Base-by-base conservation (phyloP, 495 filamentous ascomycete species). In the Jackrogersella minutella region DNA sequence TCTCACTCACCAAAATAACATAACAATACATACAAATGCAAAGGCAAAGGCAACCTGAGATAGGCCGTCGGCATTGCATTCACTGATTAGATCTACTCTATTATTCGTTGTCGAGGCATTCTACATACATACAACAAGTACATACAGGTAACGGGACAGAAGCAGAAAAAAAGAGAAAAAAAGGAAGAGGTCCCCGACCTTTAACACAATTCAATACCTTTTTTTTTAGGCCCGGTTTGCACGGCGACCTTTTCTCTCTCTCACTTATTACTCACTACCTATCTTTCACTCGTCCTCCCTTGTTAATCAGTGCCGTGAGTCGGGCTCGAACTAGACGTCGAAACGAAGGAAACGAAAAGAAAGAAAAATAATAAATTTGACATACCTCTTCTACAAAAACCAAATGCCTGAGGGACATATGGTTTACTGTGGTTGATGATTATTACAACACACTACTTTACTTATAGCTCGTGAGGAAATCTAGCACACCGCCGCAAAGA, bases 401-500 rank as follows among this genome's bases (percentile, higher is more conserved):
- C n/a, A 60, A 52, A 58, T 64, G 17, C 43, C 30, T 7, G 44
- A 26, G 26, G 36, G 50, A 57, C 50, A 57, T 60, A 54, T 46
- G 37, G 30, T 53, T 47, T 39, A 58, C 59, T 24, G 56, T 34
- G 52, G 55, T 36, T 40, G 36, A 46, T 19, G 58, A 58, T 50
- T 62, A 44, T 21, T 53, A 34, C 51, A 14, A 53, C 52, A n/a
- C 26, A 16, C 26, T 50, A 21, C 16, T 52, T 10, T 30, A 50
- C 39, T 41, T 26, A 58, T 44, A 54, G 28, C 47, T 39, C 14
- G 40, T 39, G 21, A 56, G 40, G 31, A 22, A n/a, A 16, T 43
- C 43, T 50, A 34, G 16, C 57, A 65, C 61, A 69, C 66, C 61
- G 56, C 61, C 46, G 51, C 50, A 56, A 6, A 36, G 44, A n/a